Conservation (phyloP, 768 basidiomycete genomes). For the Dioszegia hungarica region DNA sequence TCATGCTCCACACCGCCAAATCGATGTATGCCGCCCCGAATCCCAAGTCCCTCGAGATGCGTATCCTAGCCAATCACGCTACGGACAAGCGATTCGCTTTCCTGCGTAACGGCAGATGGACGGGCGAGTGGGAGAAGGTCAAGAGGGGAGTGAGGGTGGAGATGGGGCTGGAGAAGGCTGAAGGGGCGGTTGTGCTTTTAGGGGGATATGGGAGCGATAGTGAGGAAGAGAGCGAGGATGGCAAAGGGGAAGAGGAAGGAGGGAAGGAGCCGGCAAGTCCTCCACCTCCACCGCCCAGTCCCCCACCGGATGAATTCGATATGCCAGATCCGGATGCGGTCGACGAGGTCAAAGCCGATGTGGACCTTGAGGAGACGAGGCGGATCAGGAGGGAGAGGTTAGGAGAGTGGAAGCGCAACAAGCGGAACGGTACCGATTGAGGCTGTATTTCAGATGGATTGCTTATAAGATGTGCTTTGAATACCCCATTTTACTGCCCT, state of each 20-base stretch:
- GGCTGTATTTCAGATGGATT: too few species aligned
- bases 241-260: slow-evolving; percentile 12
- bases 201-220: slow-evolving; percentile 54
- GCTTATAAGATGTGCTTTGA: too few species aligned
- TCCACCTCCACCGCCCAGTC: not conserved
- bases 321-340: not conserved
- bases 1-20: slow-evolving; percentile 70
- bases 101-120: slow-evolving; percentile 72
- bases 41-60: slow-evolving; percentile 74
- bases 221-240: slow-evolving; percentile 40
- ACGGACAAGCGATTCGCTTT: slow-evolving; percentile 74
- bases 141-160: slow-evolving; percentile 51
- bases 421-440: too few species aligned
- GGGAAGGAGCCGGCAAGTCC: not conserved
- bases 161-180: slow-evolving; percentile 17
- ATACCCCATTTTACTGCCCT: too few species aligned
- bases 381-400: not conserved
- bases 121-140: slow-evolving; percentile 58
- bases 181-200: slow-evolving; percentile 19
- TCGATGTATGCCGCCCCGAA: slow-evolving; percentile 70
- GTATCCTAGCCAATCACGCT: slow-evolving; percentile 81
- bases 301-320: not conserved
- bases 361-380: not conserved
- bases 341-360: not conserved
- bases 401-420: slow-evolving; percentile 1